Evolutionary conservation across 371 early-diverging fungal genomes (phyloP).

Genomic region (Aphelidium insulamus): DNA sequence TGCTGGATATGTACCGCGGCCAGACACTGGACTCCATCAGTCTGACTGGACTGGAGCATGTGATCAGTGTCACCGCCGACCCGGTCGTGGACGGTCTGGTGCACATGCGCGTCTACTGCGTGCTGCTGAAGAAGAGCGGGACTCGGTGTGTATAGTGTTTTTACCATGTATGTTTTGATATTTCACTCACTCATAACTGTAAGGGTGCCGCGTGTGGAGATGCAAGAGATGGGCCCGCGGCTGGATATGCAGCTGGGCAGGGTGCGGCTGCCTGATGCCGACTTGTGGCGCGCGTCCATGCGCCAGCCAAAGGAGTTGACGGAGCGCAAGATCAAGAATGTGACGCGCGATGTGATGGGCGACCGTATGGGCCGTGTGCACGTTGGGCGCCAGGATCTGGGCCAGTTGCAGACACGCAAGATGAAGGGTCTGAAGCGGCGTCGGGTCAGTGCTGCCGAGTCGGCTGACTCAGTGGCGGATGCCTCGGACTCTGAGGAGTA

Average conservation of each 20-base stretch:
- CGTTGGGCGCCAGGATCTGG: slow-evolving; percentile 69
- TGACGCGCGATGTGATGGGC: slow-evolving; percentile 62
- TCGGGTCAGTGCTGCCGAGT: too few species aligned
- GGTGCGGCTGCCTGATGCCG: slow-evolving; percentile 38
- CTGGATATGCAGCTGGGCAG: slow-evolving; percentile 63
- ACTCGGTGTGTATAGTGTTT: too few species aligned
- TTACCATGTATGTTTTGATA: too few species aligned
- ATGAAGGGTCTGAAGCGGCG: slow-evolving; percentile 86
- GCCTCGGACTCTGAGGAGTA: too few species aligned
- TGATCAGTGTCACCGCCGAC: slow-evolving; percentile 60
- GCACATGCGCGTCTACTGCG: slow-evolving; percentile 52
- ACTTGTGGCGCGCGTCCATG: slow-evolving; percentile 57
- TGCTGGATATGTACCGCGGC: slow-evolving; percentile 82
- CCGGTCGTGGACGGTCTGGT: slow-evolving; percentile 28
- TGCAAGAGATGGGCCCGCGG: slow-evolving; percentile 82
- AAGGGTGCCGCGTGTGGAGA: slow-evolving; percentile 71
- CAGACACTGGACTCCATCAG: slow-evolving; percentile 42
- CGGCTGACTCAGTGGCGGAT: too few species aligned
- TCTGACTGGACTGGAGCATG: slow-evolving; percentile 69
- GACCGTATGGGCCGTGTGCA: slow-evolving; percentile 81
- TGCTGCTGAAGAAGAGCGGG: slow-evolving; percentile 66
- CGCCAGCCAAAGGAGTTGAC: slow-evolving; percentile 66
- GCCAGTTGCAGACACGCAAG: slow-evolving; percentile 86
- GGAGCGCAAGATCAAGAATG: slow-evolving; percentile 81
- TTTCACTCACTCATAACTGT: too few species aligned